Base-by-base conservation (phyloP, 2,329 filamentous ascomycete species). In the Pseudocercospora vitis region DNA sequence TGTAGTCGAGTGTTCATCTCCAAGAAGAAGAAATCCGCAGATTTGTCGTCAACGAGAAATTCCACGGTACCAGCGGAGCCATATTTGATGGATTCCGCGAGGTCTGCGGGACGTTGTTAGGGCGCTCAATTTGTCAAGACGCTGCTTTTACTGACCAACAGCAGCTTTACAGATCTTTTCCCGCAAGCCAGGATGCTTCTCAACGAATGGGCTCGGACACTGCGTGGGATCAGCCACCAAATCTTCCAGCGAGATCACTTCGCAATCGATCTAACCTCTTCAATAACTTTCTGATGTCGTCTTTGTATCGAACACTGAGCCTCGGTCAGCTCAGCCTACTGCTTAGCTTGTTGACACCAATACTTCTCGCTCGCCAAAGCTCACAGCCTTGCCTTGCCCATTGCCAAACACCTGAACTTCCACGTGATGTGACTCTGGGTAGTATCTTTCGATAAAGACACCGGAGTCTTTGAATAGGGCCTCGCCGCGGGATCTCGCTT, bases 341-440 rank as follows among this genome's bases (percentile, higher is more conserved):
- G 6, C 7, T 9, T 5, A 35, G n/a, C 14, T 35, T 5, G 5
- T 14, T 9, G 31, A 35, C 4, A 14, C 7, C n/a, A 5, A 5
- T 35, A 35, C 31, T n/a, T 96, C 91, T 52, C 91, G 79, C 73
- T 96, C 91, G 16, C 90, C 89, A 24, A 95, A 82, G n/a, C 87
- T 85, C 7, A 95, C 85, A 12, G 86, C 89, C 67, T 87, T 83
- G 1, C 89, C 90, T 62, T 84, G 79, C 48, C 84, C 84, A 67
- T 96, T 91, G 37, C 90, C 91, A 70, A 96, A 94, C 12, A 96
- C 82, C 68, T 96, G 91, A 4, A 96, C 88, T 71, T 96, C 91
- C 53, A 96, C 88, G 67, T 96, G 91, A 52, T 89, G 81, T 32
- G 88, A 88, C 0, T 85, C 82, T 14, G 86, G 81, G 65, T 91